phyloP scores from a whole-genome alignment of 768 basidiomycete species.

The Gautieria morchelliformis region DNA sequence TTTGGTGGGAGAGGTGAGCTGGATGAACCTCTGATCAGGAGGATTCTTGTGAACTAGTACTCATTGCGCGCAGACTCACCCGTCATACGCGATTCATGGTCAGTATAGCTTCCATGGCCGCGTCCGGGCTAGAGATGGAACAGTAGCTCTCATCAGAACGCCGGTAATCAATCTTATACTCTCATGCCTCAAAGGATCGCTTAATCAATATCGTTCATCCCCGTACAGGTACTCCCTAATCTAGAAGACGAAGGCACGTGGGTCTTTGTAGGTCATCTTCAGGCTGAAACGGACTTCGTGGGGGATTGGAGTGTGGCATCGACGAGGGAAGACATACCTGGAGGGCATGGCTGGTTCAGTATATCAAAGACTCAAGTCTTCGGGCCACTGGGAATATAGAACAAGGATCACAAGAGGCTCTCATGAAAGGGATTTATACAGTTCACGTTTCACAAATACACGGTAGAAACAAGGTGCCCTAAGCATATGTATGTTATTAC shows the following conservation, averaged over 20 bases:
- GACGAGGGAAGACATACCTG: not conserved
- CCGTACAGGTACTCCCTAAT: not conserved
- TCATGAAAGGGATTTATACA: too few species aligned
- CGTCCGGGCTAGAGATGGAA: not conserved
- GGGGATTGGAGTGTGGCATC: constrained; percentile 4
- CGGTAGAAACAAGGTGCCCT: too few species aligned
- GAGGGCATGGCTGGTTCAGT: constrained; percentile 1
- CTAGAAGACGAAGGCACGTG: not conserved
- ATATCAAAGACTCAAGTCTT: not conserved
- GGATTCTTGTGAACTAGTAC: not conserved
- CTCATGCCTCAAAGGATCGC: not conserved
- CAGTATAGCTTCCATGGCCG: constrained; percentile 1
- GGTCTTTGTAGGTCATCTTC: not conserved
- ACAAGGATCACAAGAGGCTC: too few species aligned
- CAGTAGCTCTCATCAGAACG: not conserved
- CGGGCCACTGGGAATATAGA: not conserved
- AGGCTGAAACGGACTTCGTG: not conserved
- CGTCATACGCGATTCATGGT: not conserved
- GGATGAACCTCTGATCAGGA: not conserved
- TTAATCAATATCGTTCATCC: not conserved
- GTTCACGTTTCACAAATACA: too few species aligned
- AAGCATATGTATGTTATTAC: too few species aligned
- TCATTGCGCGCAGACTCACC: not conserved
- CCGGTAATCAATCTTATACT: not conserved
- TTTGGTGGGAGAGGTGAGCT: not conserved